Percentiles rank a stretch among this genome's conserved stretches.
phyloP scores from a whole-genome alignment of 768 basidiomycete species.

The Lepiota venenata region DNA sequence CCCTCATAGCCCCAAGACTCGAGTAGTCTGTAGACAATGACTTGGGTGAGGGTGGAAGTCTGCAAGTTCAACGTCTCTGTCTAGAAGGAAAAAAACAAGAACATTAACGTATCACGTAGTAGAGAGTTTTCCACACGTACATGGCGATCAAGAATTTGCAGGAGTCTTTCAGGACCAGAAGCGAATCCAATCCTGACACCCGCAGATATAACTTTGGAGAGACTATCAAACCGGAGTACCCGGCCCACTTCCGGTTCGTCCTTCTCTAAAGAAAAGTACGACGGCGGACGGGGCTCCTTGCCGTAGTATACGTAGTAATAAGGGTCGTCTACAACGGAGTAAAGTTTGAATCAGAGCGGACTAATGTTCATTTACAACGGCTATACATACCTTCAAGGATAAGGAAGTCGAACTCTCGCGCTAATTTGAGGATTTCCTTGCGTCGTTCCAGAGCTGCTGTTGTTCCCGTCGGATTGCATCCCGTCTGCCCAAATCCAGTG shows the following conservation, averaged over 20 bases:
- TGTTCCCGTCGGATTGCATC: slow-evolving; percentile 84
- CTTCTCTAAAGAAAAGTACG: slow-evolving; percentile 80
- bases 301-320: slow-evolving; percentile 81
- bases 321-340: slow-evolving; percentile 60
- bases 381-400: slow-evolving; percentile 72
- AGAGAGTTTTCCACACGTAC: slow-evolving; percentile 33
- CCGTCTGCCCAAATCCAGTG: slow-evolving; percentile 45
- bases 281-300: slow-evolving; percentile 54
- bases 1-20: slow-evolving; percentile 74
- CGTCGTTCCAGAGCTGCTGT: slow-evolving; percentile 70
- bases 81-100: slow-evolving; percentile 26
- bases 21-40: slow-evolving; percentile 55
- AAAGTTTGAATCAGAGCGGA: too few relatives aligned
- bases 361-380: neutral
- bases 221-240: slow-evolving; percentile 85
- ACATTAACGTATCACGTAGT: neutral
- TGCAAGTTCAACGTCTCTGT: slow-evolving; percentile 69
- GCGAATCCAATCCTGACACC: slow-evolving; percentile 82
- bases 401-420: slow-evolving; percentile 70
- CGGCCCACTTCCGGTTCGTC: slow-evolving; percentile 66
- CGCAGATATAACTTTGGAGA: slow-evolving; percentile 79
- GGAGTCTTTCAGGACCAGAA: slow-evolving; percentile 65
- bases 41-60: slow-evolving; percentile 60
- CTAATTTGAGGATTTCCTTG: slow-evolving; percentile 67
- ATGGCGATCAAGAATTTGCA: slow-evolving; percentile 70